Evolutionary conservation across 129 eudicot species (phyloP), one percentile per base, ranked within the genome.

Genomic region (Lonicera japonica): DNA sequence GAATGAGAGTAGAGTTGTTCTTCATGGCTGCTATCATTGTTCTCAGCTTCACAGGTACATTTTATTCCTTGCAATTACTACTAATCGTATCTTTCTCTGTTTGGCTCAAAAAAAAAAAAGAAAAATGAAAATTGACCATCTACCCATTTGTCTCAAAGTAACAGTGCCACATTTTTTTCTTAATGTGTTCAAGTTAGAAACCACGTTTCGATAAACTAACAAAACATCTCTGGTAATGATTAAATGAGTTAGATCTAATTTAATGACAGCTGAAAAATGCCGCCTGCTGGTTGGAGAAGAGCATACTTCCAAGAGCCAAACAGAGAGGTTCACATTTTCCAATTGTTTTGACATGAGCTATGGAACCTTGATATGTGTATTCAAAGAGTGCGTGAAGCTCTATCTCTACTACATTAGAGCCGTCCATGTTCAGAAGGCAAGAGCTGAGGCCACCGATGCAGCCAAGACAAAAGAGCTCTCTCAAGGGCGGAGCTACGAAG

Each of bases 261-360:
- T 29, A 29, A 29, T 29, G 6, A 43, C 79, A 78, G 83, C 83
- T 52, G 83, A 78, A 65, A 78, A 68, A 73, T 58, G 79, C 56
- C 72, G 83, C 8, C 75, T 73, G 21, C 64, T 73, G 19, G 73
- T 69, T 4, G 83, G 78, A 46, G 62, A 64, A 23, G 79, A 78
- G 59, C 61, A 66, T 0, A 58, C 79, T 52, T 73, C 79, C 2
- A 60, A 63, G 56, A 78, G 64, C n/a, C 12, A 74, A 69, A 68
- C 53, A 23, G 65, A 78, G 22, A 58, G 83, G 58, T 78, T 78
- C 51, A 55, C 83, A 43, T 78, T 73, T 65, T 48, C 60, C 40
- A 68, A 78, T 21, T 73, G 79, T 69, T 73, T 78, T 16, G 83
- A 73, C 67, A 72, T 72, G 76, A 59, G 69, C 24, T 73, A 72